phyloP scores from a whole-genome alignment of 306 rosid genomes.

The Ammopiptanthus mongolicus region DNA sequence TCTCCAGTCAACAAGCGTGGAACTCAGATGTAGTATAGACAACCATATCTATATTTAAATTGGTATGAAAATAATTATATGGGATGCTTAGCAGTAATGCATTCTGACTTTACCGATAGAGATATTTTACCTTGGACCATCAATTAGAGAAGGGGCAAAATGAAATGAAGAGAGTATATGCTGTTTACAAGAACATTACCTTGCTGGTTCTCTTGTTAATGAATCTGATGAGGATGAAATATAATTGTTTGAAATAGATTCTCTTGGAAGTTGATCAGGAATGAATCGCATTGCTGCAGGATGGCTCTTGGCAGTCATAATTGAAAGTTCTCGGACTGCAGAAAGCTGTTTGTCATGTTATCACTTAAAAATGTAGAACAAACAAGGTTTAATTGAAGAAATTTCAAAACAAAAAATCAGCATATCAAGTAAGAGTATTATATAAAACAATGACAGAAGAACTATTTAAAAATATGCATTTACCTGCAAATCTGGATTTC shows the following conservation, averaged over 20 bases:
- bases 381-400: conserved; percentile 29
- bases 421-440: conserved; percentile 16
- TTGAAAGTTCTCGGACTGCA: conserved; percentile 99
- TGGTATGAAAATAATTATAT: background rate
- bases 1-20: background rate
- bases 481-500: conserved; percentile 84
- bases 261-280: conserved; percentile 81
- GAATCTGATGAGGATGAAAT: conserved; percentile 49
- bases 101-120: background rate
- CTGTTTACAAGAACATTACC: conserved; percentile 40
- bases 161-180: conserved; percentile 8
- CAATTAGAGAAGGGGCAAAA: conserved; percentile 13
- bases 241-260: conserved; percentile 47
- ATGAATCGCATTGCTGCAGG: conserved; percentile 96
- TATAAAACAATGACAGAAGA: conserved; percentile 1
- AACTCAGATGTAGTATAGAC: background rate
- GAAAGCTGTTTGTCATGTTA: conserved; percentile 99
- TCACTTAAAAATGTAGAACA: conserved; percentile 82
- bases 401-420: background rate
- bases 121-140: background rate
- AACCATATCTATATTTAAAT: background rate
- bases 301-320: conserved; percentile 98
- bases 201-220: conserved; percentile 73
- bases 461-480: conserved; percentile 31
- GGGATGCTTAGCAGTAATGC: background rate